Evolutionary conservation across 176 grass and related monocot genomes (phyloP).

Genomic region (Tuctoria greenei): DNA sequence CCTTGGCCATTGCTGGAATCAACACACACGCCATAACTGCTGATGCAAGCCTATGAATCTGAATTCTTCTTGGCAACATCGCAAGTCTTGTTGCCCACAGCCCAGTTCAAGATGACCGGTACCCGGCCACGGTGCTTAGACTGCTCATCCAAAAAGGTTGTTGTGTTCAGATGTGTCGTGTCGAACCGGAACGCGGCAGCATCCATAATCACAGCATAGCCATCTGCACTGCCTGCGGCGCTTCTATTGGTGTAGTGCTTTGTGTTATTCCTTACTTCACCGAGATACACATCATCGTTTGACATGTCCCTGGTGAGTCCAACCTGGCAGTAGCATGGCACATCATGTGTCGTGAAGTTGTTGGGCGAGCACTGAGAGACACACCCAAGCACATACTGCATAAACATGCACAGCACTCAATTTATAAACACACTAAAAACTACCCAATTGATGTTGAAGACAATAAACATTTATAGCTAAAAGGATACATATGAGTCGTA

Average conservation of each 20-base stretch:
- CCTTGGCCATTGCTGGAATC: neutral
- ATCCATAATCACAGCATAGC: constrained; percentile 21
- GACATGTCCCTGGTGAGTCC: neutral
- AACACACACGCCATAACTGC: constrained; percentile 13
- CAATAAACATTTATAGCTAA: neutral
- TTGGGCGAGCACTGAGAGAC: neutral
- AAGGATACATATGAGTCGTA: neutral
- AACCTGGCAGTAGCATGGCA: constrained; percentile 29
- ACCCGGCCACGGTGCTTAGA: neutral
- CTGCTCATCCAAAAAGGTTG: neutral
- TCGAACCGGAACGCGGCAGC: neutral
- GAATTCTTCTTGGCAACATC: neutral
- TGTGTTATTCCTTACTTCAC: neutral
- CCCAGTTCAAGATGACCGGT: constrained; percentile 37
- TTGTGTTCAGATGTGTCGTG: neutral
- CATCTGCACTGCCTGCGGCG: neutral
- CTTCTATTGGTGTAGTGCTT: neutral
- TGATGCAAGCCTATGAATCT: constrained; percentile 26
- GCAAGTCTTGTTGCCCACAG: constrained; percentile 25
- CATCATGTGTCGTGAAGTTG: neutral
- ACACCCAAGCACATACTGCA: constrained; percentile 19
- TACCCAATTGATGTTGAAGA: neutral
- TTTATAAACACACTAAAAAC: neutral
- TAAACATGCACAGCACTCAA: neutral
- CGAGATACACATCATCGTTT: neutral